These are phyloP conservation scores for Triticum monococcum DNA, from an alignment of 176 grass and related monocot genomes.

Conservation along the genomic window DNA sequence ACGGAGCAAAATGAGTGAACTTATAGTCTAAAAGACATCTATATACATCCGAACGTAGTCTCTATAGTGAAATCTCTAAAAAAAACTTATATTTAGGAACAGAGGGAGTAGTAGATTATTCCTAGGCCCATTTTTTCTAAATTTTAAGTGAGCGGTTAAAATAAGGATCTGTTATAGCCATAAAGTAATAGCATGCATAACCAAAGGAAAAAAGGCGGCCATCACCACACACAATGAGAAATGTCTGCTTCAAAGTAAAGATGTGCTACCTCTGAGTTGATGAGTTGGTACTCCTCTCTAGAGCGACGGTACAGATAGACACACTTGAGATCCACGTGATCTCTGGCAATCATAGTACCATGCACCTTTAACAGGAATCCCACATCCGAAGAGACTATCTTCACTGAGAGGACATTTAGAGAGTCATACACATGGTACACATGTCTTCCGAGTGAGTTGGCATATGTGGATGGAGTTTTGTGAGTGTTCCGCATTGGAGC, in stretches of 20 bases:
- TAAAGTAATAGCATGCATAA: neutral
- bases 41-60: too few species aligned
- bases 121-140: too few species aligned
- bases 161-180: neutral
- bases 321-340: slow-evolving; percentile 6
- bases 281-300: neutral
- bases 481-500: neutral
- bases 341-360: neutral
- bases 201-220: neutral
- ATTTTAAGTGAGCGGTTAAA: too few species aligned
- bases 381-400: neutral
- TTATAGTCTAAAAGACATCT: too few species aligned
- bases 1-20: too few species aligned
- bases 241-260: neutral
- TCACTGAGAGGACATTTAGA: neutral
- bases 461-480: neutral
- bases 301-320: neutral
- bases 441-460: neutral
- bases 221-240: neutral
- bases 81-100: too few species aligned
- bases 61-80: too few species aligned
- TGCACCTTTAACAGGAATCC: neutral
- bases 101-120: too few species aligned
- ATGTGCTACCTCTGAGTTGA: neutral
- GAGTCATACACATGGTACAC: neutral